Evolutionary conservation across 83 land plant species (phyloP).

Genomic region (Thuja plicata): DNA sequence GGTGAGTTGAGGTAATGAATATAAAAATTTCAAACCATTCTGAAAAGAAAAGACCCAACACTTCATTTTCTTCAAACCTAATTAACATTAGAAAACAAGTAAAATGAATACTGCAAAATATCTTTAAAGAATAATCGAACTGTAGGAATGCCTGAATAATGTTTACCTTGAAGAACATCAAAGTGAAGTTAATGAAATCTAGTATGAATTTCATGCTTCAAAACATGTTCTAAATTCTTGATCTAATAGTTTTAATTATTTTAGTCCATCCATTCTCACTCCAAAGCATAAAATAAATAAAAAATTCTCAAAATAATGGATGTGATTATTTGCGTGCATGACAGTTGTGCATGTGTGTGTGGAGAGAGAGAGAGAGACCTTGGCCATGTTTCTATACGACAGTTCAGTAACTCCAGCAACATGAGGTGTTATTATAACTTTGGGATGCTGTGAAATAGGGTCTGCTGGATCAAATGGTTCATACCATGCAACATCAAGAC

Average conservation of each 20-base stretch:
- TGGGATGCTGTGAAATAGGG: constrained; percentile 74
- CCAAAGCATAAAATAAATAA: neutral
- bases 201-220: neutral
- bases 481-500: constrained; percentile 91
- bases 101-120: neutral
- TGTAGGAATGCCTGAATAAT: neutral
- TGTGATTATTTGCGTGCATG: neutral
- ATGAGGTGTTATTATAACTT: constrained; percentile 92
- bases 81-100: neutral
- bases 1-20: neutral
- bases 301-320: neutral
- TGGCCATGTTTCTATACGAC: constrained; percentile 86
- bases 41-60: neutral
- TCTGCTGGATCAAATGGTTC: constrained; percentile 93
- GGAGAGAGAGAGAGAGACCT: constrained; percentile 43
- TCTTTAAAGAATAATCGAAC: neutral
- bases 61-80: neutral
- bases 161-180: neutral
- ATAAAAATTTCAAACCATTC: neutral
- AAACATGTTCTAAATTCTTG: neutral
- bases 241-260: neutral
- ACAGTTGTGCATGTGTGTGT: neutral
- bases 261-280: neutral
- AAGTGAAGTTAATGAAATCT: neutral
- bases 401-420: constrained; percentile 91